phyloP scores from a whole-genome alignment of 192 early-diverging fungal species.

The Coemansia interrupta region DNA sequence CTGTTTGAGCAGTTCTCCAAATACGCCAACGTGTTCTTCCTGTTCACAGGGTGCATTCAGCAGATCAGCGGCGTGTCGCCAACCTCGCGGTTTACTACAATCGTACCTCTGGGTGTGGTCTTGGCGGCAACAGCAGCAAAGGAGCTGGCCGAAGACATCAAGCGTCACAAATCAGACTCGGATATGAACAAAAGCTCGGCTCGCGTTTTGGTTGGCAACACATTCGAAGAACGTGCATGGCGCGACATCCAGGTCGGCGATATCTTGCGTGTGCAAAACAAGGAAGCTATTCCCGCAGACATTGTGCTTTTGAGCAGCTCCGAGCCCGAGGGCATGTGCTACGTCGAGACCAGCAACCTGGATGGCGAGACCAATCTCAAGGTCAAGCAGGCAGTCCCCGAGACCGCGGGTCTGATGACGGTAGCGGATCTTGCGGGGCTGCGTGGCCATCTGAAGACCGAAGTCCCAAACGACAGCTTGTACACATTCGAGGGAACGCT shows the following conservation, averaged over 20 bases:
- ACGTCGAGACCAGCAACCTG: conserved; percentile 97
- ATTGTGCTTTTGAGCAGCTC: conserved; percentile 83
- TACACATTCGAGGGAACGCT: conserved; percentile 87
- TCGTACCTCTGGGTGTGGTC: conserved; percentile 80
- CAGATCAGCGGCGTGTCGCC: conserved; percentile 95
- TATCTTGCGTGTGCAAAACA: conserved; percentile 84
- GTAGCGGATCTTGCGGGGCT: conserved; percentile 63
- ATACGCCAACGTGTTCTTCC: conserved; percentile 98
- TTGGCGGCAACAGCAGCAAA: conserved; percentile 86
- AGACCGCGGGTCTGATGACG: conserved; percentile 72
- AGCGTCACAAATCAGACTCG: conserved; percentile 70
- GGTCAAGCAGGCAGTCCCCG: conserved; percentile 87
- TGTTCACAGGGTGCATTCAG: conserved; percentile 96
- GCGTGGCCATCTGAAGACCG: conserved; percentile 79
- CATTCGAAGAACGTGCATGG: conserved; percentile 78
- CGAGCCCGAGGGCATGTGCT: conserved; percentile 94
- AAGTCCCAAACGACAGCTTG: conserved; percentile 92
- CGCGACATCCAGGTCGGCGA: conserved; percentile 80
- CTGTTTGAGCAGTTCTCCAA: conserved; percentile 96
- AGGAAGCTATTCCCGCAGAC: conserved; percentile 89
- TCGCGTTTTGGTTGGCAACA: conserved; percentile 57
- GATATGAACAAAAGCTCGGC: conserved; percentile 68
- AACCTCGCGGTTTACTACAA: conserved; percentile 82
- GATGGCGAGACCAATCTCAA: conserved; percentile 99
- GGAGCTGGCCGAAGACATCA: conserved; percentile 90